Conservation (phyloP, 2,329 filamentous ascomycete species). For the Penicillium sp. region DNA sequence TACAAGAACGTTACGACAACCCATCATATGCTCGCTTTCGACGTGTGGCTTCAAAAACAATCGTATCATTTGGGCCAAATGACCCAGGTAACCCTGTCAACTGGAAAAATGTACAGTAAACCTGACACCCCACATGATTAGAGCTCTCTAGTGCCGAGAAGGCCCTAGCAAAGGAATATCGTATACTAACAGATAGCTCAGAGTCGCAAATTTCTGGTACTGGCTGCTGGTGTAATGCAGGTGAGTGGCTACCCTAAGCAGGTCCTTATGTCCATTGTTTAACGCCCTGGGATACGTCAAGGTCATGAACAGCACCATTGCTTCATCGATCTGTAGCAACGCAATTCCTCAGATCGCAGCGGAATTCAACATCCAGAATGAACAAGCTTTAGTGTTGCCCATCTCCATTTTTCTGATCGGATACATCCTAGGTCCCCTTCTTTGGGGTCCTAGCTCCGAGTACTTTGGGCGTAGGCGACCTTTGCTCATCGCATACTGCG, state of each 20-base stretch:
- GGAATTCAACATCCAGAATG: conserved; percentile 35
- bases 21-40: conserved; percentile 31
- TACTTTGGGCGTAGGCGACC: conserved; percentile 43
- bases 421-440: conserved; percentile 44
- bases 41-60: conserved; percentile 37
- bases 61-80: conserved; percentile 35
- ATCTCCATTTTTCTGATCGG: conserved; percentile 45
- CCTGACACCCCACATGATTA: not conserved
- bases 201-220: conserved; percentile 34
- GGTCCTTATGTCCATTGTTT: not conserved
- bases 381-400: conserved; percentile 37
- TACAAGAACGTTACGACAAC: conserved; percentile 27
- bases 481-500: conserved; percentile 53
- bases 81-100: conserved; percentile 38
- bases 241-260: not conserved
- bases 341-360: conserved; percentile 39
- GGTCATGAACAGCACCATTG: conserved; percentile 44
- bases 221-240: conserved; percentile 37
- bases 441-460: conserved; percentile 48
- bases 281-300: not conserved
- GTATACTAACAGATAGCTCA: conserved; percentile 3
- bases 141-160: not conserved
- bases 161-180: not conserved
- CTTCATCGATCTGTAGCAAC: conserved; percentile 42
- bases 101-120: conserved; percentile 32